A percentile compares a stretch with the other conserved stretches of the same genome.
Conservation (phyloP, 1,284 basidiomycete species). For the Singerocomus inundabilis region DNA sequence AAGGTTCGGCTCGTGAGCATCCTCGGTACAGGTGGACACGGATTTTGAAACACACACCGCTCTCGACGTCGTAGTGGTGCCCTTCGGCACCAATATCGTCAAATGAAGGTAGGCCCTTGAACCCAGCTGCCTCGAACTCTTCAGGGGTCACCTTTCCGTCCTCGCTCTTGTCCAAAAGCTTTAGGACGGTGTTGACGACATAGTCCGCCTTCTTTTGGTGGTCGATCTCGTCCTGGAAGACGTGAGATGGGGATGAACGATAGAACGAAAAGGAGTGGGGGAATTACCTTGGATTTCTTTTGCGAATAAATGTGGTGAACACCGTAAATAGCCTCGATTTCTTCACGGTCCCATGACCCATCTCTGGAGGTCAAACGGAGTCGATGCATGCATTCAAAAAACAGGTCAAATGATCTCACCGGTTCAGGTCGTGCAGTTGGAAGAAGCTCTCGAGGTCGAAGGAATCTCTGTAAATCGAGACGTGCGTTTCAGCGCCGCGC, state of each 20-base stretch:
- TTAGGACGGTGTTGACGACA: conserved; percentile 78
- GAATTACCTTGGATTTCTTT: conserved; percentile 70
- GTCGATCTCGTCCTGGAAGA: conserved; percentile 63
- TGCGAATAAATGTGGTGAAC: conserved; percentile 94
- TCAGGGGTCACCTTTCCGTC: conserved; percentile 79
- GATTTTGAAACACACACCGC: conserved; percentile 49
- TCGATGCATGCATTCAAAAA: background rate
- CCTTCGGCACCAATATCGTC: conserved; percentile 84
- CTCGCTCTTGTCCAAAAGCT: conserved; percentile 71
- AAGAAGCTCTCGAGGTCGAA: conserved; percentile 82
- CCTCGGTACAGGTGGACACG: background rate
- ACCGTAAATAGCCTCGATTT: conserved; percentile 91
- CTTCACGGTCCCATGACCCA: conserved; percentile 72
- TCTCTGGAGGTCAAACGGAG: conserved; percentile 42
- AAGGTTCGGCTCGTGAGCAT: conserved; percentile 2
- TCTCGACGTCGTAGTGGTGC: conserved; percentile 91
- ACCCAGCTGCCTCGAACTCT: conserved; percentile 81
- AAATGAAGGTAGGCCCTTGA: conserved; percentile 83
- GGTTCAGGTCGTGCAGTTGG: conserved; percentile 88
- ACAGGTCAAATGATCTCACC: conserved; percentile 41
- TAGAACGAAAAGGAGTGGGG: background rate
- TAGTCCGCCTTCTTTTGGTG: conserved; percentile 84
- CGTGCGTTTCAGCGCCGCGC: conserved; percentile 2
- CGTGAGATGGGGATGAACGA: background rate
- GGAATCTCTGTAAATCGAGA: conserved; percentile 52